A percentile compares a stretch with the other conserved stretches of the same genome.
These are phyloP conservation scores for Cryptococcus neoformans DNA, from an alignment of 1,284 basidiomycete species.

Conservation along the genomic window DNA sequence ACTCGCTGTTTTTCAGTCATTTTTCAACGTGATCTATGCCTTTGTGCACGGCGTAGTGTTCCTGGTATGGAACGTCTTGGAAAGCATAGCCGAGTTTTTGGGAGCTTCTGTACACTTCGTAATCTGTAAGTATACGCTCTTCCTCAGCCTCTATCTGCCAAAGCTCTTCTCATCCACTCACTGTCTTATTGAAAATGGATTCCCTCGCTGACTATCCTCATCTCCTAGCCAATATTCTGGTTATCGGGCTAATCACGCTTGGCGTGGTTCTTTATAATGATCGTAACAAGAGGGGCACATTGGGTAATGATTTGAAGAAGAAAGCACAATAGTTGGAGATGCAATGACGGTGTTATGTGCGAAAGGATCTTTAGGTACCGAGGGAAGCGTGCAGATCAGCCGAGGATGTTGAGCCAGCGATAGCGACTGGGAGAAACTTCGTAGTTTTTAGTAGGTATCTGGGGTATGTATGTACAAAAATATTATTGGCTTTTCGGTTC, in stretches of 20 bases:
- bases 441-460: no score
- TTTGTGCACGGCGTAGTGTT: conserved; percentile 27
- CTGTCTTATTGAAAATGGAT: not conserved
- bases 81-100: conserved; percentile 31
- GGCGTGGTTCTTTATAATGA: conserved; percentile 29
- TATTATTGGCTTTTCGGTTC: no score
- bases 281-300: conserved; percentile 19
- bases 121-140: conserved; percentile 22
- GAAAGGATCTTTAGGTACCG: no score
- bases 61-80: conserved; percentile 26
- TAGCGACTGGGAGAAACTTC: no score
- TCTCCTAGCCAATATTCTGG: conserved; percentile 34
- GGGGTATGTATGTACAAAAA: no score
- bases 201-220: not conserved
- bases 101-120: conserved; percentile 37
- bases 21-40: conserved; percentile 28
- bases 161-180: not conserved
- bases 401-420: no score
- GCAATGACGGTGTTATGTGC: no score
- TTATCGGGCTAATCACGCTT: conserved; percentile 28
- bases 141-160: not conserved
- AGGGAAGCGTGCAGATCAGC: no score
- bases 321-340: conserved; percentile 3
- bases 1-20: conserved; percentile 23
- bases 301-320: conserved; percentile 18